Conservation (phyloP, 768 basidiomycete genomes). For the Fomitopsis pulvina region DNA sequence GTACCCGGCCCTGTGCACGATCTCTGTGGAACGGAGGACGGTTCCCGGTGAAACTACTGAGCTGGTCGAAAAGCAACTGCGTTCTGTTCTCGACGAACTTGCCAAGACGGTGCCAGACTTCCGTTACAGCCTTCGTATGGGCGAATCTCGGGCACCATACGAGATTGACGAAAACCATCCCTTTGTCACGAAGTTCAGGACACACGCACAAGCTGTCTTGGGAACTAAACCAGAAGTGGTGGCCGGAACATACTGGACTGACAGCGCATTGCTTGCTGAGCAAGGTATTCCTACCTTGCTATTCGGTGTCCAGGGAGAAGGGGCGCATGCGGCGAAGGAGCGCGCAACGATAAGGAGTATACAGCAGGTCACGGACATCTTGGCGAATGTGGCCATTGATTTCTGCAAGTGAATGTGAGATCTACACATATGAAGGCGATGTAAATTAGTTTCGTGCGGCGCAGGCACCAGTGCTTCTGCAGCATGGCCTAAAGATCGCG, state of each 20-base stretch:
- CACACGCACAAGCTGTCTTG: background rate
- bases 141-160: constrained; percentile 1
- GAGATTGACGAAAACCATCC: background rate
- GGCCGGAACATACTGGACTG: constrained; percentile 2
- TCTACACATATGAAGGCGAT: too few species aligned
- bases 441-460: too few species aligned
- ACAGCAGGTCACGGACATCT: background rate
- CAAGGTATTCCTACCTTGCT: background rate
- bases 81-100: background rate
- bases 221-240: background rate
- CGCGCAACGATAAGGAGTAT: background rate
- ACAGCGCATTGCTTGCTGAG: constrained; percentile 4
- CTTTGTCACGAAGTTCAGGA: background rate
- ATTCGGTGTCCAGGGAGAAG: constrained; percentile 2
- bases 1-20: constrained; percentile 3
- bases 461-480: too few species aligned
- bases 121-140: background rate
- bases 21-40: constrained; percentile 2
- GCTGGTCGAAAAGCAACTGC: background rate
- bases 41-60: constrained; percentile 3
- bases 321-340: background rate
- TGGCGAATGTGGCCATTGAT: background rate
- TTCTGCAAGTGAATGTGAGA: constrained; percentile 2
- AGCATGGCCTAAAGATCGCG: too few species aligned
- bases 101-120: background rate